Conservation (phyloP, 352 stramenopile genomes). For the Globisporangium spiculum region DNA sequence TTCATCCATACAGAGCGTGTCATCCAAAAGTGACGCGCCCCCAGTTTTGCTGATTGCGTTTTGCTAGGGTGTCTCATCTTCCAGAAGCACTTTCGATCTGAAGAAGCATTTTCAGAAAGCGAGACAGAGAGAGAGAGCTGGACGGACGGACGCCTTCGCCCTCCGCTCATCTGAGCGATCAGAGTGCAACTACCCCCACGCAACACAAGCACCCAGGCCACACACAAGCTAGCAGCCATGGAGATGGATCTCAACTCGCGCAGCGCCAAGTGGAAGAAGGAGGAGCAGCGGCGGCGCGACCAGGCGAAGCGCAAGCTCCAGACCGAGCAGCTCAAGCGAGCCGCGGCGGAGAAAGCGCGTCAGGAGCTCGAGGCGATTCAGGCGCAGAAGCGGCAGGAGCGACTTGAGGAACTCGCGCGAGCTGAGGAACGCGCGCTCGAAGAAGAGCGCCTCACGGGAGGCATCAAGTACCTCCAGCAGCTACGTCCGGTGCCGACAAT, state of each 20-base stretch:
- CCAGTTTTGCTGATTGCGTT: no score
- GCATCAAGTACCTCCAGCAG: conserved; percentile 58
- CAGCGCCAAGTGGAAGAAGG: conserved; percentile 65
- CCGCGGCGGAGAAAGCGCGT: conserved; percentile 34
- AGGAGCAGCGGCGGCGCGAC: conserved; percentile 59
- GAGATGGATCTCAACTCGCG: conserved; percentile 70
- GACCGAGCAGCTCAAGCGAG: conserved; percentile 51
- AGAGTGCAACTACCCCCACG: background rate
- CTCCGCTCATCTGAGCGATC: background rate
- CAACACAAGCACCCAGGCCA: background rate
- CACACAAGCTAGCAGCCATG: conserved; percentile 28
- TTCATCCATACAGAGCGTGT: no score
- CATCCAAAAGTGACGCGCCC: no score
- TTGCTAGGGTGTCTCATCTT: background rate
- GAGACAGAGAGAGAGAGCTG: background rate
- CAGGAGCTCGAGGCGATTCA: conserved; percentile 44
- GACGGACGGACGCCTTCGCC: background rate
- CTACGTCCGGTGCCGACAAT: conserved; percentile 45
- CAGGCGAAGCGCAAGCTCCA: conserved; percentile 53
- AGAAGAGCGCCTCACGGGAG: conserved; percentile 66
- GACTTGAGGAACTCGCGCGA: conserved; percentile 35
- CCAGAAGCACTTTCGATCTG: background rate
- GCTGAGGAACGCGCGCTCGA: conserved; percentile 53
- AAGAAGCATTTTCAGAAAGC: background rate
- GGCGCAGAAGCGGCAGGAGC: conserved; percentile 41